Conservation (phyloP, 495 filamentous ascomycete species). For the Apiosordaria backusii region DNA sequence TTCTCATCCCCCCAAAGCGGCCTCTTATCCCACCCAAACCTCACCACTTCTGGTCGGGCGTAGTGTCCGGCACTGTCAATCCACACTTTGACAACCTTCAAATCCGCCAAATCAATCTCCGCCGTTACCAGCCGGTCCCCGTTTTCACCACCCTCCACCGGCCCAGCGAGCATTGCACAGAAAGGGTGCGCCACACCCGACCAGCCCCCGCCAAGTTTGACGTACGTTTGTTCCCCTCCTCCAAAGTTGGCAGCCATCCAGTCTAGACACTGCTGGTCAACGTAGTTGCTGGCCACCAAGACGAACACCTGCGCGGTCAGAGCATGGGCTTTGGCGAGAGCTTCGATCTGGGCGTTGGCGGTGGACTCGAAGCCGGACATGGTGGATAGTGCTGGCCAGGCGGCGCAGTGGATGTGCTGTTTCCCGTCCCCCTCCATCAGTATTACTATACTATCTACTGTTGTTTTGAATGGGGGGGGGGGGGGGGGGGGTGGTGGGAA, state of each 20-base stretch:
- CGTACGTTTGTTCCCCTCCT: conserved; percentile 39
- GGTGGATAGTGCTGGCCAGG: conserved; percentile 41
- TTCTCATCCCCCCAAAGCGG: conserved; percentile 38
- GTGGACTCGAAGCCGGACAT: conserved; percentile 36
- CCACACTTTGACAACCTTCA: conserved; percentile 39
- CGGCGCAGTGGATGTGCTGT: conserved; percentile 38
- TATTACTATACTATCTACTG: too few relatives aligned
- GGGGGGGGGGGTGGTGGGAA: too few relatives aligned
- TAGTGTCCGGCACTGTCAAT: conserved; percentile 42
- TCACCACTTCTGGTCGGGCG: conserved; percentile 39
- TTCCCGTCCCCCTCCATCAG: too few relatives aligned
- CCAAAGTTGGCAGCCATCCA: conserved; percentile 41
- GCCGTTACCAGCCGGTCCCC: conserved; percentile 32
- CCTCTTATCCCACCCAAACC: conserved; percentile 31
- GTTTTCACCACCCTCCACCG: conserved; percentile 28
- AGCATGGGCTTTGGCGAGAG: conserved; percentile 44
- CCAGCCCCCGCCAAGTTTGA: conserved; percentile 42
- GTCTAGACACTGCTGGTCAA: conserved; percentile 37
- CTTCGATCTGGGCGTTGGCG: conserved; percentile 42
- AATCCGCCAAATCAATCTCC: conserved; percentile 40
- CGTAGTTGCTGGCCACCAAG: conserved; percentile 38
- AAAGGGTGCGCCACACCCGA: conserved; percentile 37
- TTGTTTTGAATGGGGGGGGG: too few relatives aligned
- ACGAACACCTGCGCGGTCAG: conserved; percentile 43
- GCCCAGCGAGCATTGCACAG: conserved; percentile 34